Evolutionary conservation across 805 yeast genomes (phyloP).

Genomic region (Saturnispora serradocipensis): DNA sequence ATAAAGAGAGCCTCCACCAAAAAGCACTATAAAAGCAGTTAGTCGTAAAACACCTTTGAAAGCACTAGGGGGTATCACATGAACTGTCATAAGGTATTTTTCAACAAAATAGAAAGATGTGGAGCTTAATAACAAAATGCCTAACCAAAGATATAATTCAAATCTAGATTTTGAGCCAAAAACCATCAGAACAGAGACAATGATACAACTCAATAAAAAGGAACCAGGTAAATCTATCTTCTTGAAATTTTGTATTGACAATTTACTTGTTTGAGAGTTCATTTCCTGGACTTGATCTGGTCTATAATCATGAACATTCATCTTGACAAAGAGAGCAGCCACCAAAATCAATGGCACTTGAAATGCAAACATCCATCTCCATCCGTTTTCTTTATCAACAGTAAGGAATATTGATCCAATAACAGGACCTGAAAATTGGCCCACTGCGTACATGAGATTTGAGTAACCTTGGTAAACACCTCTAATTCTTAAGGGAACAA

Average conservation of each 20-base stretch:
- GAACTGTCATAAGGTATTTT: slow-evolving; percentile 28
- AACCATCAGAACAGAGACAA: slow-evolving; percentile 29
- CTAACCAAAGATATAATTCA: slow-evolving; percentile 8
- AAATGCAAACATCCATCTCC: slow-evolving; percentile 36
- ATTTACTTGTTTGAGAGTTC: slow-evolving; percentile 18
- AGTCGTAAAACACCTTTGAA: slow-evolving; percentile 32
- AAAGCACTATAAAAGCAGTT: slow-evolving; percentile 29
- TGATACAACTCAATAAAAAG: slow-evolving; percentile 25
- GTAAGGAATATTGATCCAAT: slow-evolving; percentile 33
- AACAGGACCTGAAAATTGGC: slow-evolving; percentile 37
- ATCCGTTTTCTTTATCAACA: slow-evolving; percentile 28
- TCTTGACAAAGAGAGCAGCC: slow-evolving; percentile 21
- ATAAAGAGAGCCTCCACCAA: slow-evolving; percentile 31
- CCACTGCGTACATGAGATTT: slow-evolving; percentile 29
- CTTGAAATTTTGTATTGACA: slow-evolving; percentile 26
- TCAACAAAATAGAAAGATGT: slow-evolving; percentile 27
- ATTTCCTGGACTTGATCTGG: slow-evolving; percentile 15
- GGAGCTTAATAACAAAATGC: slow-evolving; percentile 13
- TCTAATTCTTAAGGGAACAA: slow-evolving; percentile 43
- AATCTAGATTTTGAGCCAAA: slow-evolving; percentile 13
- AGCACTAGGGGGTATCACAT: slow-evolving; percentile 32
- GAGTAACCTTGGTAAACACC: slow-evolving; percentile 47
- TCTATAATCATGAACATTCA: slow-evolving; percentile 28
- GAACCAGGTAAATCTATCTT: slow-evolving; percentile 37
- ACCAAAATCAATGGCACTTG: slow-evolving; percentile 32